These are phyloP conservation scores for Austroboletus rostrupii DNA, from an alignment of 1,284 basidiomycete species.

Conservation along the genomic window DNA sequence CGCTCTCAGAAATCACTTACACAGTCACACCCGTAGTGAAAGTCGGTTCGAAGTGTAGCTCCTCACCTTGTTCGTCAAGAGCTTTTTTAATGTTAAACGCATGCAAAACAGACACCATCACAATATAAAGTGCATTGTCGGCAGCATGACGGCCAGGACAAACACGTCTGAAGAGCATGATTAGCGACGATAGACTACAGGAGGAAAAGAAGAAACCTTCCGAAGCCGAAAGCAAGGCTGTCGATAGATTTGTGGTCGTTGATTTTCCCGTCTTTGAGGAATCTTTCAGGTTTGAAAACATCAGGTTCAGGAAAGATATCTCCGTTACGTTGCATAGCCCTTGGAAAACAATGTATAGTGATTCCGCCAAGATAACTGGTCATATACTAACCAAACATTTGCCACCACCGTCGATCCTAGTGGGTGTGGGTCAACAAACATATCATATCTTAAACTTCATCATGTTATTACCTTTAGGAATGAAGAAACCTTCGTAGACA, in stretches of 20 bases:
- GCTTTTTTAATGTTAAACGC: slow-evolving; percentile 20
- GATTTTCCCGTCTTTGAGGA: slow-evolving; percentile 20
- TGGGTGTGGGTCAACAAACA: not conserved
- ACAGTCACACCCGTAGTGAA: slow-evolving; percentile 15
- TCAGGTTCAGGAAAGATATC: slow-evolving; percentile 37
- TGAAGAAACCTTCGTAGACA: slow-evolving; percentile 37
- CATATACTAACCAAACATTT: slow-evolving; percentile 40
- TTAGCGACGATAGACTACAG: not conserved
- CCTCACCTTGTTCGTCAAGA: slow-evolving; percentile 14
- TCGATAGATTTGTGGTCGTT: slow-evolving; percentile 34
- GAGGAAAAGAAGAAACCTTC: slow-evolving; percentile 23
- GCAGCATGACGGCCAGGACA: slow-evolving; percentile 28
- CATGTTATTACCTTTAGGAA: slow-evolving; percentile 36
- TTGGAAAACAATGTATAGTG: slow-evolving; percentile 13
- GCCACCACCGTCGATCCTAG: slow-evolving; percentile 36
- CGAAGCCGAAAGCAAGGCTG: slow-evolving; percentile 41
- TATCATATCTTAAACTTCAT: not conserved
- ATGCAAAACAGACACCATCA: slow-evolving; percentile 20
- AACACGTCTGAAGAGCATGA: slow-evolving; percentile 10
- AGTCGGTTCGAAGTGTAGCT: slow-evolving; percentile 14
- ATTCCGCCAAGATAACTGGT: not conserved
- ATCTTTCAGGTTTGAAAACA: slow-evolving; percentile 42
- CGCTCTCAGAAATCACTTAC: slow-evolving; percentile 5
- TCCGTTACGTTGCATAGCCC: slow-evolving; percentile 42
- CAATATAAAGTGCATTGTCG: slow-evolving; percentile 24